Evolutionary conservation across 2,329 filamentous ascomycete genomes (phyloP), one percentile per base, ranked within the genome.

Genomic region (Aplosporella prunicola): DNA sequence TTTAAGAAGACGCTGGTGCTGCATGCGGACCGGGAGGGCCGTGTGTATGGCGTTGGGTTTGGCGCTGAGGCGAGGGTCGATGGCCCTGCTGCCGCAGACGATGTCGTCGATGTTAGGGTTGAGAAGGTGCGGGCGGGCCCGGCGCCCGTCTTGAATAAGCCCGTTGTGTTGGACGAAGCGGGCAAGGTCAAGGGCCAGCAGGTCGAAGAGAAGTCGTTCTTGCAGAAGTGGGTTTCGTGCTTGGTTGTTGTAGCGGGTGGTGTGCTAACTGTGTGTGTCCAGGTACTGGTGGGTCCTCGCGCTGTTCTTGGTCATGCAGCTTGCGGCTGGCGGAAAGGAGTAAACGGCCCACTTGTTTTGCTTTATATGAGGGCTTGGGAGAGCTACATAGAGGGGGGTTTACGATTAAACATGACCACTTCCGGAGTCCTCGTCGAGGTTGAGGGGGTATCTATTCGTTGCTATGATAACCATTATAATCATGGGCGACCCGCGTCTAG

Each of bases 111-210:
- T 11, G 57, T 68, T 9, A 60, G 63, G 41, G 53, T 69, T 8
- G 52, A 62, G 33, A 55, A 50, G 47, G 56, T 56, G 32, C 48
- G 43, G 30, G 45, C 45, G 14, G 66, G 64, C 2, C 61, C 64
- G 1, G 56, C 58, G 44, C 63, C 65, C 8, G 50, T 56, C 5
- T 45, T 70, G 49, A 69, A 74, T 42, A 73, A 67, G 31, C 72
- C 73, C 1, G 67, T 73, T 34, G 58, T 72, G 36, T 59, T 74
- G 44, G 74, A 74, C 47, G 67, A 71, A 18, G 63, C 68, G 32
- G 76, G 76, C 0, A 65, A 62, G 45, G 63, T 77, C 33, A 62
- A 53, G 11, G 51, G 57, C 5, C 51, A 42, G 14, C 56, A 64
- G 45, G 64, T 66, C 49, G 57, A 57, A 7, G 63, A 71, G 50